Conservation (phyloP, 2,329 filamentous ascomycete genomes). For the Xylariaceae sp. region DNA sequence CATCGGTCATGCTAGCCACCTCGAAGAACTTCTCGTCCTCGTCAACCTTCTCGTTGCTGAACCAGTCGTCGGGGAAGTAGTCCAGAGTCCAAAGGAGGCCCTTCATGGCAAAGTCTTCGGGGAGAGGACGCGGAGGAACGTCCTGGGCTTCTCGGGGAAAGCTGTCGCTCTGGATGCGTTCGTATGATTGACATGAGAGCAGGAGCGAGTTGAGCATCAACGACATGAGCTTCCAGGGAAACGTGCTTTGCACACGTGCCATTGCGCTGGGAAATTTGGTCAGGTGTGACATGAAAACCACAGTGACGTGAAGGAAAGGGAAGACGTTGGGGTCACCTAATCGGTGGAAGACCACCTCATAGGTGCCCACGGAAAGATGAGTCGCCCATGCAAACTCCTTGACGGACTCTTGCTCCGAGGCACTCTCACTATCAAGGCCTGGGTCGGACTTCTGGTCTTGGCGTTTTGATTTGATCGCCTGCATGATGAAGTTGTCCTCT, state of each 20-base stretch:
- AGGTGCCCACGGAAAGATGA: conserved; percentile 17
- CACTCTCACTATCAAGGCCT: conserved; percentile 14
- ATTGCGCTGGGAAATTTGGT: conserved; percentile 34
- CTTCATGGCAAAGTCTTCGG: conserved; percentile 61
- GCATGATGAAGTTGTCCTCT: conserved; percentile 39
- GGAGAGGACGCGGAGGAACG: conserved; percentile 45
- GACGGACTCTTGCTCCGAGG: conserved; percentile 5
- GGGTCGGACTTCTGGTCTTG: conserved; percentile 19
- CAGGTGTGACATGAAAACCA: conserved; percentile 50
- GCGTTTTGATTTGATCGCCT: conserved; percentile 25
- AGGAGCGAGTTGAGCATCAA: conserved; percentile 32
- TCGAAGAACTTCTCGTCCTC: conserved; percentile 64
- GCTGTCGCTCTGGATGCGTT: conserved; percentile 30
- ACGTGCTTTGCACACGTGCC: conserved; percentile 31
- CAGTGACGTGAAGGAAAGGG: conserved; percentile 53
- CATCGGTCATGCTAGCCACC: conserved; percentile 46
- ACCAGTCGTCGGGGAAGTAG: conserved; percentile 54
- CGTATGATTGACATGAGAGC: conserved; percentile 20
- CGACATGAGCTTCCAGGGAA: conserved; percentile 47
- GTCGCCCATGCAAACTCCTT: conserved; percentile 17
- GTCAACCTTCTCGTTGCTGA: conserved; percentile 48
- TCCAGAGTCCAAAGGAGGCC: conserved; percentile 53
- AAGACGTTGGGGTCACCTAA: conserved; percentile 52
- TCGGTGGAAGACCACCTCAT: conserved; percentile 37
- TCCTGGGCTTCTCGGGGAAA: conserved; percentile 42